phyloP scores from a whole-genome alignment of 1,139 yeast species.

The Protomyces macrosporus region DNA sequence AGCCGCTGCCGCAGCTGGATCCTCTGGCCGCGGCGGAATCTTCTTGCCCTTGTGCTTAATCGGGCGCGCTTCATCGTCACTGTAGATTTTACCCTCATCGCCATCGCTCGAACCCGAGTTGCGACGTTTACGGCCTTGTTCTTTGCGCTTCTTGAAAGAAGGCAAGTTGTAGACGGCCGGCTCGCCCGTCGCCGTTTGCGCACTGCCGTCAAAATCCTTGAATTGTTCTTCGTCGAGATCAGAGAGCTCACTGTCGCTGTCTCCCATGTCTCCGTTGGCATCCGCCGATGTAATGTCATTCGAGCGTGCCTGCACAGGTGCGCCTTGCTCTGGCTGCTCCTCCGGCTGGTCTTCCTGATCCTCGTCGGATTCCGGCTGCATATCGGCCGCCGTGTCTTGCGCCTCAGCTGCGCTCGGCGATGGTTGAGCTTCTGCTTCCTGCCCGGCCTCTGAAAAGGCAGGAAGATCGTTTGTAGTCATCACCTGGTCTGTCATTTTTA shows the following conservation, averaged over 20 bases:
- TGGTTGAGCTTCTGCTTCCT: neutral
- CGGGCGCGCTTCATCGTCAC: slow-evolving; percentile 36
- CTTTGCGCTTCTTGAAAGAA: slow-evolving; percentile 39
- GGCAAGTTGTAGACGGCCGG: slow-evolving; percentile 42
- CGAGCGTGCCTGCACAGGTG: neutral
- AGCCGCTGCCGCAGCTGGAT: slow-evolving; percentile 42
- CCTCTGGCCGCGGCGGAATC: slow-evolving; percentile 21
- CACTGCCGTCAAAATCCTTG: slow-evolving; percentile 35
- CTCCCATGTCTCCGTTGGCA: slow-evolving; percentile 29
- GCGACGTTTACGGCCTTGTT: slow-evolving; percentile 31
- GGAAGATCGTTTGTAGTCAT: slow-evolving; percentile 6
- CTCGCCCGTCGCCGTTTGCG: slow-evolving; percentile 32
- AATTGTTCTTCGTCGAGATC: slow-evolving; percentile 43
- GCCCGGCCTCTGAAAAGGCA: neutral
- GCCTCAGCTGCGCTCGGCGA: neutral
- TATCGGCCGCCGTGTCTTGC: neutral
- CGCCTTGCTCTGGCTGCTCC: neutral
- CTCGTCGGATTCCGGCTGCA: neutral
- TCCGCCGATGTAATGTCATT: slow-evolving; percentile 17
- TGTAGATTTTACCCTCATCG: slow-evolving; percentile 30
- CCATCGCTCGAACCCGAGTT: slow-evolving; percentile 35
- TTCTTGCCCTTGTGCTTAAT: slow-evolving; percentile 6
- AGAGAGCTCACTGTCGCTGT: slow-evolving; percentile 36
- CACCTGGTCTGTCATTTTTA: slow-evolving; percentile 1
- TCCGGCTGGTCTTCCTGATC: neutral